Base-by-base conservation (phyloP, 371 early-diverging fungal genomes). In the Rhizopus sp. region DNA sequence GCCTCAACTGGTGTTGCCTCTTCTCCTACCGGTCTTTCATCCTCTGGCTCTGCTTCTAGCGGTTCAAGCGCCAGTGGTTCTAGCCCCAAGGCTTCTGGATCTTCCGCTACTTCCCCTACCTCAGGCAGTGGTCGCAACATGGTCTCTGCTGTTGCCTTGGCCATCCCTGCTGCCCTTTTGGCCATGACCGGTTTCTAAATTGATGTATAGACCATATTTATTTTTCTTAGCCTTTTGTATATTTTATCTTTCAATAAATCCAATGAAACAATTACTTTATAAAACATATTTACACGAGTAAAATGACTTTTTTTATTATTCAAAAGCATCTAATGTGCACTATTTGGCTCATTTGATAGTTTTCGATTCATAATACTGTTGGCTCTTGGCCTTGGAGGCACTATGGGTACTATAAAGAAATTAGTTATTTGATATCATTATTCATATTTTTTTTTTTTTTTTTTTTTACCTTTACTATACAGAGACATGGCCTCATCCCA, bases 181-280 rank as follows among this genome's bases (percentile, higher is more conserved):
- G 65, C 65, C 38, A 47, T 64, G 60, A 49, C 57, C 40, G 64
- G 64, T 52, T 64, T 64, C 52, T 64, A 64, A 64, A 46, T 46
- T 15, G 7, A 41, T 7, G 16, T 31, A 50, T 37, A 53, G 39
- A 41, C 47, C 53, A 17, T 49, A 4, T 46, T n/a, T 7, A 29
- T 42, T 29, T 46, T 29, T 46, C 7, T 46, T 46, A 46, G 4
- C 12, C 7, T 29, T 12, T 7, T 12, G 9, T 29, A 7, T 46
- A 29, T 46, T 29, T 46, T 29, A 46, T 46, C 15, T 23, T 46
- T 37, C 7, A 10, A 7, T 37, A 37, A 10, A 10, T 15, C 3
- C 16, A 46, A 46, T 46, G 29, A 46, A 37, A 1, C 23, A 23
- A 23, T 23, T 23, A 23, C 23, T 23, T 23, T 23, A 23, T 23